Base-by-base conservation (phyloP, 202 grass and related monocot species). In the Bolboschoenoplectus hybrid region DNA sequence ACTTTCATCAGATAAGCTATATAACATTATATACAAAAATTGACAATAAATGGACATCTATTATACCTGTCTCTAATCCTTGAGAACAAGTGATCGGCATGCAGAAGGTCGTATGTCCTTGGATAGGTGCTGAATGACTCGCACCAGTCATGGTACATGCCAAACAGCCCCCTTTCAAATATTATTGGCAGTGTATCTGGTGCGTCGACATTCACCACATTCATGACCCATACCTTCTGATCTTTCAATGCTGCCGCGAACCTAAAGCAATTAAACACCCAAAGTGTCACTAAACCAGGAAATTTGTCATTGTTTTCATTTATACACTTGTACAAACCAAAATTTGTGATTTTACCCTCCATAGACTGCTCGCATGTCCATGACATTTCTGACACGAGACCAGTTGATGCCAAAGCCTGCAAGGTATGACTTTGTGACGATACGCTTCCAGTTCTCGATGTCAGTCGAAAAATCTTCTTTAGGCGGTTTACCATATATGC, bases 71-170 rank as follows among this genome's bases (percentile, higher is more conserved):
- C 86, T 67, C 95, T 96, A 43, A 96, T 94, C 82, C 68, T 86
- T 63, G 96, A 98, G 85, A 98, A 98, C 60, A 98, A 89, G 80
- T 85, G 90, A 1, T 98, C 93, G 8, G 96, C 96, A 90, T 98
- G 96, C 66, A 98, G 74, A 60, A 98, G 89, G 80, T 98, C 96
- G 32, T 95, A 98, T 10, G 91, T 91, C 67, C 96, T 95, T 52
- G 96, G 96, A 85, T 98, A 98, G 57, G 93, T 94, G 90, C 96
- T 98, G 81, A 98, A 98, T 3, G 96, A 98, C 85, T 98, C 96
- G 74, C 96, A 98, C 96, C 96, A 98, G 69, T 98, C 96, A 84
- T 98, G 96, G 86, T 98, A 96, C 34, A 98, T 94, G 53, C 96
- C 96, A 9, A 98, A 84, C 7, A 98, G 89, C n/a, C 96, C 96